Evolutionary conservation across 2,329 filamentous ascomycete genomes (phyloP).

Genomic region (Diaporthe sp.): DNA sequence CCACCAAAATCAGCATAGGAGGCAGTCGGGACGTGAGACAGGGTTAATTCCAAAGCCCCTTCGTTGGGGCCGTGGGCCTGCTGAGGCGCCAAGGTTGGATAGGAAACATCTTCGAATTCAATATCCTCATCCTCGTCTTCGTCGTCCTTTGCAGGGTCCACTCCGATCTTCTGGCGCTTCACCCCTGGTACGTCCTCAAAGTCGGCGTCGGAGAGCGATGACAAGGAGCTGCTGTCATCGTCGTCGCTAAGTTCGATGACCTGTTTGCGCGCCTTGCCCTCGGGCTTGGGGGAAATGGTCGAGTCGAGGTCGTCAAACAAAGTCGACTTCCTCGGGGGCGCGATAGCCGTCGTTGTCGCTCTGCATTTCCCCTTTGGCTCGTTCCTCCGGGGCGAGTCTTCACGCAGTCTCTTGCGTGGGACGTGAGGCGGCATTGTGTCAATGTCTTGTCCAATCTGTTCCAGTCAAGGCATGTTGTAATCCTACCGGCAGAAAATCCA

Average conservation of each 20-base stretch:
- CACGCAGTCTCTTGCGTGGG: conserved; percentile 73
- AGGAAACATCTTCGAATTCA: conserved; percentile 68
- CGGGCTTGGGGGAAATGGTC: conserved; percentile 48
- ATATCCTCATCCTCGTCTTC: conserved; percentile 71
- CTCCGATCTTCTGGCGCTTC: conserved; percentile 49
- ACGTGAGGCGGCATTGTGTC: conserved; percentile 73
- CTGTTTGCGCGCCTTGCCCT: conserved; percentile 23
- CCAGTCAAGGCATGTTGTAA: background rate
- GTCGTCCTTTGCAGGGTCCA: conserved; percentile 44
- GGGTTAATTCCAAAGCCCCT: conserved; percentile 80
- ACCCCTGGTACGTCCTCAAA: conserved; percentile 61
- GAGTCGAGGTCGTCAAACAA: conserved; percentile 72
- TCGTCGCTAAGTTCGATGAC: conserved; percentile 52
- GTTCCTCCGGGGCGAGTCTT: conserved; percentile 48
- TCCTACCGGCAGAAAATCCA: background rate
- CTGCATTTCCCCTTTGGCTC: conserved; percentile 42
- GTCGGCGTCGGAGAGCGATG: conserved; percentile 66
- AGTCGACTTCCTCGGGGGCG: conserved; percentile 62
- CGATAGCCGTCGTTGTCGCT: conserved; percentile 39
- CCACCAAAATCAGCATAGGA: conserved; percentile 69
- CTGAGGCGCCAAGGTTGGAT: conserved; percentile 49
- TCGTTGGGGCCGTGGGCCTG: conserved; percentile 55
- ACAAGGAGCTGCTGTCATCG: conserved; percentile 57
- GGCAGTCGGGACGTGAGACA: conserved; percentile 59
- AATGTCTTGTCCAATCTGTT: background rate